phyloP scores from a whole-genome alignment of 2,329 filamentous ascomycete species.

The Fusarium transvaalense region DNA sequence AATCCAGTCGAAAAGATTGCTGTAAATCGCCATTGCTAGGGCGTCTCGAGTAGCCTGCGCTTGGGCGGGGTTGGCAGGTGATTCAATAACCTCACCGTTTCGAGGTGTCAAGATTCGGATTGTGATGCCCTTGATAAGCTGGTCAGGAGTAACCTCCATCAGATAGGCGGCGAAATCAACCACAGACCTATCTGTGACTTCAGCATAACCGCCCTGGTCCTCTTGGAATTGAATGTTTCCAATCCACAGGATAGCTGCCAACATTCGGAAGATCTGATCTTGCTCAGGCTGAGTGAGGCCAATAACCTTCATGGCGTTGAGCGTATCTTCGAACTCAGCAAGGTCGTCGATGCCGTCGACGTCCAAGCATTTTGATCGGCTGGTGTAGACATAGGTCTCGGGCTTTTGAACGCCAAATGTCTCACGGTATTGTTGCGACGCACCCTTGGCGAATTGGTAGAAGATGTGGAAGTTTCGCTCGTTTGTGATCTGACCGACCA shows the following conservation, averaged over 20 bases:
- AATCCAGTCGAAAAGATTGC: slow-evolving; percentile 99
- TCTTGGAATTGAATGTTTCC: slow-evolving; percentile 94
- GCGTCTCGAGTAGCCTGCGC: slow-evolving; percentile 90
- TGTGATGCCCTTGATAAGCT: slow-evolving; percentile 88
- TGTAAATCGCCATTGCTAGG: slow-evolving; percentile 94
- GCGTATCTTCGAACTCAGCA: slow-evolving; percentile 87
- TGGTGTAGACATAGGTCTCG: slow-evolving; percentile 93
- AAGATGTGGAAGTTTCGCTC: slow-evolving; percentile 99
- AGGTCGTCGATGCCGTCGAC: slow-evolving; percentile 94
- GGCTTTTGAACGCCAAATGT: slow-evolving; percentile 92
- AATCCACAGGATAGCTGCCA: slow-evolving; percentile 91
- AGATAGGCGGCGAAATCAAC: slow-evolving; percentile 96
- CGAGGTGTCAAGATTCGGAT: slow-evolving; percentile 83
- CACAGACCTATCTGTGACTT: slow-evolving; percentile 88
- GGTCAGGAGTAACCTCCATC: slow-evolving; percentile 84
- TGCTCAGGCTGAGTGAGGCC: slow-evolving; percentile 89
- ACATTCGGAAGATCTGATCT: slow-evolving; percentile 96
- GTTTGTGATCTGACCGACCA: slow-evolving; percentile 93
- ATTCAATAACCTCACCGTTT: slow-evolving; percentile 75
- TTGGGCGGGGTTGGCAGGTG: slow-evolving; percentile 87
- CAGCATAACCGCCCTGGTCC: slow-evolving; percentile 89
- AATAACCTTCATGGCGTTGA: slow-evolving; percentile 96
- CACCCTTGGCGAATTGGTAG: slow-evolving; percentile 97
- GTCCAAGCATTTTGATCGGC: slow-evolving; percentile 92
- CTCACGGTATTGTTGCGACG: slow-evolving; percentile 86